phyloP scores from a whole-genome alignment of 2,329 filamentous ascomycete genomes.

The Clarireedia homoeocarpa region DNA sequence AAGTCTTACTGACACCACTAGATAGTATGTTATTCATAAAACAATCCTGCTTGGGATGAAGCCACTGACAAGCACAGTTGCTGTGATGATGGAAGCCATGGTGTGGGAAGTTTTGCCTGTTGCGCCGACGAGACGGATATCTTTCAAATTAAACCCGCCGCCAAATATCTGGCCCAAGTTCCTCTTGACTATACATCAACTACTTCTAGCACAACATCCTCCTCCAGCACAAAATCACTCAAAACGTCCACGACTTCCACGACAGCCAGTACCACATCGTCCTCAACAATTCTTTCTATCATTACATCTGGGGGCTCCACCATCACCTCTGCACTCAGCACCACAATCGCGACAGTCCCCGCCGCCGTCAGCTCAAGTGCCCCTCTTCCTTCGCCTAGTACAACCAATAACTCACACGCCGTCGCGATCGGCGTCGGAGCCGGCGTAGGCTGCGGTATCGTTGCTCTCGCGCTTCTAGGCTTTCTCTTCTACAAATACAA shows the following conservation, averaged over 20 bases:
- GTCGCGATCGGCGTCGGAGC: constrained; percentile 16
- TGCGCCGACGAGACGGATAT: background rate
- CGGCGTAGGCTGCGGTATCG: constrained; percentile 11
- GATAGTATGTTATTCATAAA: constrained; percentile 12
- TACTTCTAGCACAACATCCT: background rate
- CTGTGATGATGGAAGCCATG: constrained; percentile 1
- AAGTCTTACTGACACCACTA: constrained; percentile 15
- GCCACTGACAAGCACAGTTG: background rate
- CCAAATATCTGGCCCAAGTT: background rate
- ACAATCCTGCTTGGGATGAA: background rate
- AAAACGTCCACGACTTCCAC: background rate
- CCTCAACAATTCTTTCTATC: background rate
- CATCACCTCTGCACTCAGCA: background rate
- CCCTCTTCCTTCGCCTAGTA: constrained; percentile 2
- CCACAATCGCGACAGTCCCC: background rate
- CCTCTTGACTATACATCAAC: background rate
- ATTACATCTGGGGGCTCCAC: too few relatives aligned
- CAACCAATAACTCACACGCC: constrained; percentile 2
- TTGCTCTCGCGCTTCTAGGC: constrained; percentile 9
- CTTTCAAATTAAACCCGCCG: background rate
- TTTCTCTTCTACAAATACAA: constrained; percentile 8
- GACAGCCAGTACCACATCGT: background rate
- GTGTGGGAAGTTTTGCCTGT: constrained; percentile 6
- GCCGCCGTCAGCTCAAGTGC: background rate
- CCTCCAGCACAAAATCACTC: background rate